These are phyloP conservation scores for Rubia tinctorum DNA, from an alignment of 305 asterid species.

Conservation along the genomic window DNA sequence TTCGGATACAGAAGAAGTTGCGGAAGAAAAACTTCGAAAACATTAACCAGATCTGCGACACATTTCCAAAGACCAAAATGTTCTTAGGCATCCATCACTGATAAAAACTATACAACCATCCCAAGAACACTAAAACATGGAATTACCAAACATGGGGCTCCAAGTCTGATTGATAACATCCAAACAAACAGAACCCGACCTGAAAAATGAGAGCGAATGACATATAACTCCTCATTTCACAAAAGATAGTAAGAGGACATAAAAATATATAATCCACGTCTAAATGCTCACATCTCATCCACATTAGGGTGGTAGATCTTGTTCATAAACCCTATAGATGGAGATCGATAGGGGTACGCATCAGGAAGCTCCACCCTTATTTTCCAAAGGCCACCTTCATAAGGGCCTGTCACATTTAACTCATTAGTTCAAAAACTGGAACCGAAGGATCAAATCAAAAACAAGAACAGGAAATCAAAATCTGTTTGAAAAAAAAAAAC, in stretches of 20 bases:
- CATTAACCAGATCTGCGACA: conserved; percentile 74
- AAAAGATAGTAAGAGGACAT: neutral
- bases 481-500: too few relatives aligned
- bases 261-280: neutral
- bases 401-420: conserved; percentile 56
- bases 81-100: neutral
- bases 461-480: neutral
- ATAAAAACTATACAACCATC: neutral
- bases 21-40: conserved; percentile 88
- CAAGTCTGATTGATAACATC: conserved; percentile 95
- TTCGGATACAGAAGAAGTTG: conserved; percentile 92
- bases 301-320: conserved; percentile 97
- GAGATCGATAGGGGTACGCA: conserved; percentile 94
- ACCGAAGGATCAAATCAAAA: neutral
- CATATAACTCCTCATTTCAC: neutral
- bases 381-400: conserved; percentile 94
- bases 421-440: conserved; percentile 5
- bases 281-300: conserved; percentile 71
- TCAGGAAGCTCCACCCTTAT: conserved; percentile 92
- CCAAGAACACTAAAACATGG: neutral
- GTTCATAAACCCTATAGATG: conserved; percentile 86
- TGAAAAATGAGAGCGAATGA: conserved; percentile 31
- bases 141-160: conserved; percentile 97
- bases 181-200: conserved; percentile 93
- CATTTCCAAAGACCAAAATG: neutral